Evolutionary conservation across 768 basidiomycete species (phyloP), one percentile per base, ranked within the genome.

Genomic region (Termitomyces heimii): DNA sequence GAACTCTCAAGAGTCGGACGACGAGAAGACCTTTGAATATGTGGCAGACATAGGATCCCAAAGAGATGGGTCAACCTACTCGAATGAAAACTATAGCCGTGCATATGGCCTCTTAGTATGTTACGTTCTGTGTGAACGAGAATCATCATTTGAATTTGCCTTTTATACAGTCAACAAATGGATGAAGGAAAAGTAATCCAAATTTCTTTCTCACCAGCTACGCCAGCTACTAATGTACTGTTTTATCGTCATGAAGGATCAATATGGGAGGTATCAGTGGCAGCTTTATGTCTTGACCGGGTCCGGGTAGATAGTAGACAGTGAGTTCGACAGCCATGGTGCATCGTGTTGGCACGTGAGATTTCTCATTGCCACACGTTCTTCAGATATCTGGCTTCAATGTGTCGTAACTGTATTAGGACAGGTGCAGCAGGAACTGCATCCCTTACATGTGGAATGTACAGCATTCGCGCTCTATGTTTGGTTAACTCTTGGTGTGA

Each of bases 261-360:
- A 79, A 49, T 81, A 77, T 44, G 80, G 80, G 16, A 72, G 70
- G 42, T 81, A 81, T 67, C 80, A 81, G 54, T 66, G 70, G 54
- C 75, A 80, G 61, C 71, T 81, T 37, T 80, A 80, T 63, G 20
- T 72, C 24, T 67, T 81, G 16, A 70, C 75, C 48, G 79, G 78
- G 53, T 64, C 80, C 5, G 78, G 79, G 54, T 80, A 79, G 78
- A 60, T 76, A 44, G 77, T 75, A 52, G 80, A 80, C 62, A 78
- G 78, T 81, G 42, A 60, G 75, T 66, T 5, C 42, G 24, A 24
- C 22, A 24, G 5, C 12, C 22, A 43, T 5, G 42, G 3, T 43
- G 4, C 5, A 43, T 20, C 42, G 22, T 9, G 42, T 22, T 5
- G 7, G 20, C 20, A n/a, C n/a, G 4, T 43, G n/a, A 20, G 5